phyloP scores from a whole-genome alignment of 805 yeast genomes.

The Hanseniaspora meyeri region DNA sequence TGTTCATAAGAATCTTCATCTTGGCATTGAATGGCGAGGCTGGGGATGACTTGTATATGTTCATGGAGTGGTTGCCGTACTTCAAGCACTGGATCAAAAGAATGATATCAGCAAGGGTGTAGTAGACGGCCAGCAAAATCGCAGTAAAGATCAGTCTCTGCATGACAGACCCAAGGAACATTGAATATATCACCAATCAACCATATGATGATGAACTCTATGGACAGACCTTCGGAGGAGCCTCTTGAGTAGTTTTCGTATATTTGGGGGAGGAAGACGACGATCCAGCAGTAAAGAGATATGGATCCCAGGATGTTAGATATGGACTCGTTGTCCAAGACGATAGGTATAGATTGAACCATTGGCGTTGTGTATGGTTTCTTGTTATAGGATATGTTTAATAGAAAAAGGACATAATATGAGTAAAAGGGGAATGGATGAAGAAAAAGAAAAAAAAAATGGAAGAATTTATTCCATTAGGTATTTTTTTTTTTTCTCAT shows the following conservation, averaged over 20 bases:
- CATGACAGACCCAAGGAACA: slow-evolving; percentile 74
- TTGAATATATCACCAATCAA: slow-evolving; percentile 87
- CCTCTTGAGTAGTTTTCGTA: slow-evolving; percentile 80
- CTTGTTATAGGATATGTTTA: too few relatives aligned
- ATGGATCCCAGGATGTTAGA: slow-evolving; percentile 68
- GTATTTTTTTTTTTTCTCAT: too few relatives aligned
- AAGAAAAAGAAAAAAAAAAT: too few relatives aligned
- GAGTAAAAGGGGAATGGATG: too few relatives aligned
- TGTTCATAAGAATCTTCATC: slow-evolving; percentile 5
- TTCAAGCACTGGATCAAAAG: slow-evolving; percentile 70
- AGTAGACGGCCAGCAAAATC: slow-evolving; percentile 83
- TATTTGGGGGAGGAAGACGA: slow-evolving; percentile 93
- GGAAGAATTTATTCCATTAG: too few relatives aligned
- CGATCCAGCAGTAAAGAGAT: slow-evolving; percentile 94
- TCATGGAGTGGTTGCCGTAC: slow-evolving; percentile 51
- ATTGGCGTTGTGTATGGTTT: slow-evolving; percentile 15
- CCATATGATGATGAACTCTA: slow-evolving; percentile 82
- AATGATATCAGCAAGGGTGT: slow-evolving; percentile 80
- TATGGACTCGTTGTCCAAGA: slow-evolving; percentile 54
- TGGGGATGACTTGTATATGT: slow-evolving; percentile 67
- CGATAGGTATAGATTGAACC: slow-evolving; percentile 58
- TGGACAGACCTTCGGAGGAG: slow-evolving; percentile 80
- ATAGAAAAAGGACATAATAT: too few relatives aligned
- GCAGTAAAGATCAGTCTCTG: slow-evolving; percentile 91
- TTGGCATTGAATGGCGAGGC: slow-evolving; percentile 58